Base-by-base conservation (phyloP, 2,329 filamentous ascomycete species). In the Orbilia blumenaviensis region DNA sequence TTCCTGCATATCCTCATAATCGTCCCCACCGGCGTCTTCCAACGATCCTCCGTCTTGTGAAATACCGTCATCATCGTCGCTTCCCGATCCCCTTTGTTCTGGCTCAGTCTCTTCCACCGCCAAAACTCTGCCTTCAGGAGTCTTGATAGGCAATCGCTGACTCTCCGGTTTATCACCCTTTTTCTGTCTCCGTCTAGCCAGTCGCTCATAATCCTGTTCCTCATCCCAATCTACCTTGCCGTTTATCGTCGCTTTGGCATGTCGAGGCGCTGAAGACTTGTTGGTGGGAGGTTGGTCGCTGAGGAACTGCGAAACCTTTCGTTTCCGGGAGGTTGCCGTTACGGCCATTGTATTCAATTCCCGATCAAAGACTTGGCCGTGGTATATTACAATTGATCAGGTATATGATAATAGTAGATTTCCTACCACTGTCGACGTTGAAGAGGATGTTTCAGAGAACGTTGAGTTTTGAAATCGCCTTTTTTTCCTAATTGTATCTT, bases 91-190 rank as follows among this genome's bases (percentile, higher is more conserved):
- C 41, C 73, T 38, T 25, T 41, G 25, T 7, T 62, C 50, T 16
- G 78, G 78, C 6, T 78, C 68, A 67, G 60, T 67, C 32, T 67
- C 60, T 18, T 84, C 85, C 12, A 82, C 80, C 36, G 89, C 86
- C 80, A 94, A 87, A 14, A 95, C 82, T 60, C 25, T 61, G 9
- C 95, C 95, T 78, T 94, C 91, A 0, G 89, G 87, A 0, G 92
- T 96, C 84, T 95, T 96, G 78, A 97, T 93, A 0, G 94, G 94
- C 36, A 99, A 85, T 80, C 90, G 88, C 38, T 88, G 92, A 81
- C 85, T 90, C 81, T 94, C 91, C 52, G 82, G 81, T 36, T 78
- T 79, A 32, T 80, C 75, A 77, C 86, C 87, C 80, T 89, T 88
- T 82, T 93, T 92, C 83, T 91, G 92, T 81, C 89, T 90, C 46